A percentile compares a stretch with the other conserved stretches of the same genome.
Conservation (phyloP, 345 rosid genomes). For the Bruguiera parviflora region DNA sequence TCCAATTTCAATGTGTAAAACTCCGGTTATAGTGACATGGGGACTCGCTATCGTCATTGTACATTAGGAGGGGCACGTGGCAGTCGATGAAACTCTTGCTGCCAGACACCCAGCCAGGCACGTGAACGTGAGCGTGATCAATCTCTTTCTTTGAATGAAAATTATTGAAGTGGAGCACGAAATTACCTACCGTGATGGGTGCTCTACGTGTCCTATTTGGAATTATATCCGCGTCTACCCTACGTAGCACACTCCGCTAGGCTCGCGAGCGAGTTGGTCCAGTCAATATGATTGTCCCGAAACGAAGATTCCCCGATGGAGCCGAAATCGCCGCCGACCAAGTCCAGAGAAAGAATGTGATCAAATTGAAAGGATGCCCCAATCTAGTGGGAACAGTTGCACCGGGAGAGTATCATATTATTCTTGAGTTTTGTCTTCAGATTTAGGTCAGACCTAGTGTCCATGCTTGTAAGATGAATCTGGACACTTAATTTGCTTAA, state of each 20-base stretch:
- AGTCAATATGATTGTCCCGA: background rate
- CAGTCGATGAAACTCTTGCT: background rate
- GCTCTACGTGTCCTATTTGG: background rate
- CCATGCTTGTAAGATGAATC: too few species aligned
- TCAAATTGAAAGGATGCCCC: too few species aligned
- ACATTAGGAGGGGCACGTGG: background rate
- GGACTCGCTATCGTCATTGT: background rate
- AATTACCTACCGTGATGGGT: background rate
- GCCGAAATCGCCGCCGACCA: too few species aligned
- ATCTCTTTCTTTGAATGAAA: background rate
- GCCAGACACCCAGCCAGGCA: background rate
- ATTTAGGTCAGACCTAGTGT: too few species aligned
- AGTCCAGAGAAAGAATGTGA: too few species aligned
- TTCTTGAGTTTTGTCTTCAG: too few species aligned
- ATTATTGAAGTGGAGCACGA: conserved; percentile 2
- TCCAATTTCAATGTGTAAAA: background rate
- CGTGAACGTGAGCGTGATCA: background rate
- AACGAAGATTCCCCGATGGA: background rate
- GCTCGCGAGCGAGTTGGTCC: conserved; percentile 23
- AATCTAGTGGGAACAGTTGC: too few species aligned
- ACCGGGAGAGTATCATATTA: too few species aligned
- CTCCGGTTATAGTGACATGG: background rate
- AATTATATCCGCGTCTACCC: conserved; percentile 21
- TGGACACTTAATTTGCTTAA: too few species aligned
- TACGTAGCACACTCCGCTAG: conserved; percentile 25